Evolutionary conservation across 1,284 basidiomycete genomes (phyloP), one percentile per base, ranked within the genome.

Genomic region (Retiboletus fuscus): DNA sequence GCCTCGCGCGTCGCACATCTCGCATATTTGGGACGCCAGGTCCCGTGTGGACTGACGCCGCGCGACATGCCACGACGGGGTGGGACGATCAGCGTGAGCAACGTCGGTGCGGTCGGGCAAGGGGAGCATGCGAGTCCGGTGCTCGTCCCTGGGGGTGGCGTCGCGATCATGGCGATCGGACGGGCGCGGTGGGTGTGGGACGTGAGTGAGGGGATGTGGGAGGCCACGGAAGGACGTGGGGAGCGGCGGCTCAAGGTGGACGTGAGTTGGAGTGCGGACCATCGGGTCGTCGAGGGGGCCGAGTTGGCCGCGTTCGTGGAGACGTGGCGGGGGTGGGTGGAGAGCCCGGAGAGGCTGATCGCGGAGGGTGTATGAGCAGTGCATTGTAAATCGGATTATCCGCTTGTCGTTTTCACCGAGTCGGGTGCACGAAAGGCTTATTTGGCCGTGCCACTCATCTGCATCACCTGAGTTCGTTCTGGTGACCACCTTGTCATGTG

Each of bases 271-370:
- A 92, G 91, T 75, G 96, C 93, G 44, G 96, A 98, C 81, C 96
- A 98, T 85, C 85, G 96, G 26, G 91, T 97, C 11, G 92, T 97
- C 13, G 96, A 98, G 81, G 96, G 96, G 11, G 96, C 96, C 1
- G 96, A 98, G 84, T 82, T 98, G 72, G 96, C 96, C 61, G 92
- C 93, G 68, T 95, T 98, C 81, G 94, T 96, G 64, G 95, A 97
- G 84, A 88, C 88, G 60, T 98, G 96, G 96, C 92, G 96, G 76
- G 85, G 84, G 28, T 95, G 92, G 84, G 92, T 97, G 43, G 96
- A 97, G 84, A 83, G 86, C 30, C 96, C 96, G 2, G 90, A 89
- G 82, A 85, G 92, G 77, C 79, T 95, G 75, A 87, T 96, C 74
- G 93, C 85, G 3, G 89, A 92, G 67, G 87, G 88, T 6, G 81